These are phyloP conservation scores for Lentinus brumalis DNA, from an alignment of 768 basidiomycete genomes.

Conservation along the genomic window DNA sequence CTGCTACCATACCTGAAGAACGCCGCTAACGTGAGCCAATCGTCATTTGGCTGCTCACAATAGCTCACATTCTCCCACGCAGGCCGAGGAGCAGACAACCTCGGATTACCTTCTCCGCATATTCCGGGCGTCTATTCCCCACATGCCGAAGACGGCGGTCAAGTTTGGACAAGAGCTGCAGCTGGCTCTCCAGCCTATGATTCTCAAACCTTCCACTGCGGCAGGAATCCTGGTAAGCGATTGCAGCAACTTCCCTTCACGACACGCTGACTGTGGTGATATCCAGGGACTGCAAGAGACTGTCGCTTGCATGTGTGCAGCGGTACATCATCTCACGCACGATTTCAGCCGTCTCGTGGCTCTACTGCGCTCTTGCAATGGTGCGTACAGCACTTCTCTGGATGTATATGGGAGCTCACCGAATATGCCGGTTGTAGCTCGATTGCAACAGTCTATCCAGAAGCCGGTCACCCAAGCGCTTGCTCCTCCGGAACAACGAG, in stretches of 20 bases:
- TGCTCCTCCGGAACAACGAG: slow-evolving; percentile 49
- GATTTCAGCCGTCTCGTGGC: slow-evolving; percentile 79
- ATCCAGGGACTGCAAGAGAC: slow-evolving; percentile 83
- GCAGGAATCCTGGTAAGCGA: slow-evolving; percentile 64
- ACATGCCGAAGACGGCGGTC: slow-evolving; percentile 86
- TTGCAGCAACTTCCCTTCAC: background rate
- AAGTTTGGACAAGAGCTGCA: slow-evolving; percentile 91
- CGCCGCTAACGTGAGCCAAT: slow-evolving; percentile 62
- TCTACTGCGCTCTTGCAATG: slow-evolving; percentile 83
- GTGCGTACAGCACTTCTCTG: slow-evolving; percentile 40
- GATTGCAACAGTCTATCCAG: slow-evolving; percentile 59
- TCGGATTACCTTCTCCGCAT: slow-evolving; percentile 89
- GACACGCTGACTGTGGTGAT: background rate
- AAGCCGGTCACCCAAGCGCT: slow-evolving; percentile 45
- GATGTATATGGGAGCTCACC: background rate
- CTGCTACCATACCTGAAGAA: slow-evolving; percentile 91
- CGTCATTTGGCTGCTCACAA: background rate
- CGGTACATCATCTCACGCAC: slow-evolving; percentile 82
- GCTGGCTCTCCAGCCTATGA: slow-evolving; percentile 82
- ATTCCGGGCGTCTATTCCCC: slow-evolving; percentile 81
- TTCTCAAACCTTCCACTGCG: slow-evolving; percentile 75
- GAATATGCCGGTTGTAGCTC: slow-evolving; percentile 40
- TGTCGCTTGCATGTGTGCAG: slow-evolving; percentile 89
- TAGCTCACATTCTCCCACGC: slow-evolving; percentile 10
- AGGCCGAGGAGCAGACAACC: slow-evolving; percentile 83